Conservation (phyloP, 306 rosid species). For the Sicyos edulis region DNA sequence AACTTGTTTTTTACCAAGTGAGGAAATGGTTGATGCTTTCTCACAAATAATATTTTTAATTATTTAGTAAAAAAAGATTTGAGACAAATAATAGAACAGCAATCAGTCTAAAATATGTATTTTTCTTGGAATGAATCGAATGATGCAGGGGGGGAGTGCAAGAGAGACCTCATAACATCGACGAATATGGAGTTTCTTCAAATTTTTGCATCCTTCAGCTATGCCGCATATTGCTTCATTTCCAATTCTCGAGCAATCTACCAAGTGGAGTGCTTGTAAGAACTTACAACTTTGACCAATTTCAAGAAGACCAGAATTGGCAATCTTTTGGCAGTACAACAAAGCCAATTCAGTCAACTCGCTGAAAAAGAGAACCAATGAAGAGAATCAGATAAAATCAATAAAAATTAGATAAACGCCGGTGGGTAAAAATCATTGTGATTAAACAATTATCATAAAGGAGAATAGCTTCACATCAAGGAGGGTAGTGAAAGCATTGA, state of each 20-base stretch:
- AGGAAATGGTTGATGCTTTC: neutral
- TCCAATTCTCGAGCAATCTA: constrained; percentile 87
- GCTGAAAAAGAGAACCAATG: constrained; percentile 40
- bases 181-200: constrained; percentile 86
- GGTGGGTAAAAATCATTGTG: neutral
- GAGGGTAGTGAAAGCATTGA: constrained; percentile 3
- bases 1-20: neutral
- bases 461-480: neutral
- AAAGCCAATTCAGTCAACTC: constrained; percentile 65
- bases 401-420: too few species aligned
- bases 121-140: neutral
- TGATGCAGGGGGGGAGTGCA: constrained; percentile 9
- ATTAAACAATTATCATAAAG: neutral
- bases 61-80: neutral
- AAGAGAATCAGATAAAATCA: neutral
- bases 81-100: neutral
- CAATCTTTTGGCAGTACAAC: constrained; percentile 83
- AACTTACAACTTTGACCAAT: constrained; percentile 80
- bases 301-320: constrained; percentile 59
- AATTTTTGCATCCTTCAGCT: constrained; percentile 72
- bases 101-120: neutral
- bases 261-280: constrained; percentile 84
- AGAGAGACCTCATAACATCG: constrained; percentile 78
- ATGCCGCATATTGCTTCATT: constrained; percentile 80
- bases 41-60: neutral